phyloP scores from a whole-genome alignment of 1,139 yeast genomes.

The Arxiozyma slooffiae region DNA sequence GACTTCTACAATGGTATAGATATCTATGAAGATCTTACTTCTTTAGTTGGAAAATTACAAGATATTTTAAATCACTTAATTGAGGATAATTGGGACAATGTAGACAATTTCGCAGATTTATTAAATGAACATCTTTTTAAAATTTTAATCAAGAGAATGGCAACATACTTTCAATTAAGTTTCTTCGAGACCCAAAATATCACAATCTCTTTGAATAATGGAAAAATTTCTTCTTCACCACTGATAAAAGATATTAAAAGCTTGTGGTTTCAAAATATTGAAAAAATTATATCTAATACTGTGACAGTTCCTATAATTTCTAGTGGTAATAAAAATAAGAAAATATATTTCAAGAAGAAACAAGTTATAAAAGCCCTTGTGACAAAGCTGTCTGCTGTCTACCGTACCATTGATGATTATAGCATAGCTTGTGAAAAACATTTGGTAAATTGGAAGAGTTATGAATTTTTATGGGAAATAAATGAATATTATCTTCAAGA shows the following conservation, averaged over 20 bases:
- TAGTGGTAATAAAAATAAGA: not conserved
- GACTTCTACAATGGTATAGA: not conserved
- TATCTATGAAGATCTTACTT: not conserved
- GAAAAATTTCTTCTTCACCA: not conserved
- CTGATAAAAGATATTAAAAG: not conserved
- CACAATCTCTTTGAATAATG: not conserved
- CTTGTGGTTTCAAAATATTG: not conserved
- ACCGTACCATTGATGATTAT: not conserved
- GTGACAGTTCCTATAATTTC: not conserved
- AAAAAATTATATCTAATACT: not conserved
- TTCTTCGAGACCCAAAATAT: not conserved
- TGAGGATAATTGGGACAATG: not conserved
- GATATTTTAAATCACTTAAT: not conserved
- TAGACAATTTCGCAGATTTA: not conserved
- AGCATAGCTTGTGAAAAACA: not conserved
- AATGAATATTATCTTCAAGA: conserved; percentile 4
- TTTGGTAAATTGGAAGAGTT: conserved; percentile 4
- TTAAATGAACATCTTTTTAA: not conserved
- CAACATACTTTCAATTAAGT: not conserved
- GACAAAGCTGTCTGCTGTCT: not conserved
- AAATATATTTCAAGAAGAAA: not conserved
- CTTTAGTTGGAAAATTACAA: not conserved
- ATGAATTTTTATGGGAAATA: conserved; percentile 4
- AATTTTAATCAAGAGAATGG: not conserved
- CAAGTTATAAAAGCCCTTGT: not conserved